Base-by-base conservation (phyloP, 23 red algal species). In the Chondrus crispus region DNA sequence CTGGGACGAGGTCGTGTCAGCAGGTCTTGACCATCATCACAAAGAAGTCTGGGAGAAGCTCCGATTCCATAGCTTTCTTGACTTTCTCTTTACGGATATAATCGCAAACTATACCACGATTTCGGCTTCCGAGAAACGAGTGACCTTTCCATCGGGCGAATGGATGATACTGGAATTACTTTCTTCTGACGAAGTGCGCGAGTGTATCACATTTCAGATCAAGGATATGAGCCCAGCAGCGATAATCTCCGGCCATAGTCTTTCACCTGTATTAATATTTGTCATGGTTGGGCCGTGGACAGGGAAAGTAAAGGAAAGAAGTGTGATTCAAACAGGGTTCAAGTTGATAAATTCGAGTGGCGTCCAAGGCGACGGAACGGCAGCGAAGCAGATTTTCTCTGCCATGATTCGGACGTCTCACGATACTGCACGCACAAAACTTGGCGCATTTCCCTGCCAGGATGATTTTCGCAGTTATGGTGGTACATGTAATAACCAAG, bases 401-500 rank as follows among this genome's bases (percentile, higher is more conserved):
- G 24, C 44, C 43, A 1, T 77, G 11, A 77, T 48, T 46, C 71
- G 44, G n/a, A 46, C 71, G 28, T 47, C 44, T 16, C 44, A 46
- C 37, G 82, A 85, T 51, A 69, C 39, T n/a, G 82, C 82, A 70
- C 82, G 82, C 22, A 44, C 63, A 28, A 14, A 44, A 39, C 40
- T 69, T 18, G 82, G 52, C 12, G 55, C 82, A 29, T 85, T 42
- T 35, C 82, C 82, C 29, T 85, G 82, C 82, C 19, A 45, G 20
- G 53, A 85, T 41, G 85, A 88, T 38, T 88, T 88, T 70, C 85
- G 85, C 64, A 50, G 22, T 26, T 88, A 26, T 33, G 63, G 28
- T 19, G 85, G 85, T 22, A 88, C 85, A 20, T 88, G 85, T 42
- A 88, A 88, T 49, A 88, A 88, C 38, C 41, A 26, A 20, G 9